Evolutionary conservation across 1,284 basidiomycete species (phyloP), one percentile per base, ranked within the genome.

Genomic region (Trichosporon ovoides): DNA sequence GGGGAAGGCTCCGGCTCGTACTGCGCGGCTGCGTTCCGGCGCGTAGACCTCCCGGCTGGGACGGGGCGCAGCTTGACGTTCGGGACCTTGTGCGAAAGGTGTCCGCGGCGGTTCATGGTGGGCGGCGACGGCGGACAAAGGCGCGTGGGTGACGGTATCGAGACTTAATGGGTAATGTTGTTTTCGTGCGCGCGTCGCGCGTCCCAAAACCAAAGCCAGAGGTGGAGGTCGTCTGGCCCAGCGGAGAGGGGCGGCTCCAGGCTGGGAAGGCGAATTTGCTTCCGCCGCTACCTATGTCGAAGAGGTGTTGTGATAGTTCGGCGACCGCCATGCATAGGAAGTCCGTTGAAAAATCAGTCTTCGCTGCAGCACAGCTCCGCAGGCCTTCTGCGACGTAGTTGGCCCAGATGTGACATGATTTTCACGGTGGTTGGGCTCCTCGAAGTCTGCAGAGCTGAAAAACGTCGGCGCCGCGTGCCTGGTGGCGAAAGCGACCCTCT

Each of bases 51-150:
- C 13, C 33, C 38, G 14, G 43, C 43, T n/a, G 68, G 70, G 14
- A 66, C 70, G 1, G 75, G 75, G 2, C 75, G 71, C 13, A 75
- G 61, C 59, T 75, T 77, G 59, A 75, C 75, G 58, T 74, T 72
- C 3, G 73, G 69, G 3, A 77, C 62, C 59, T 75, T 75, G 58
- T 55, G 60, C 2, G 72, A 75, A 18, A 75, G 51, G 61, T 77
- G 72, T 7, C 70, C 70, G n/a, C 72, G 58, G 40, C 73, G 62
- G 57, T 73, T 72, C 68, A 72, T 70, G 34, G 37, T 28, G 31
- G 34, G 28, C 22, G 28, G 28, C 28, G n/a, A n/a, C n/a, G 43
- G 22, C 14, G 22, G 43, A 24, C 22, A 22, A n/a, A 3, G 14
- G 43, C 28, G 43, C 28, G 35, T 38, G 22, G 31, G 12, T 22